Evolutionary conservation across 1,284 basidiomycete species (phyloP).

Genomic region (Mycena sp.): DNA sequence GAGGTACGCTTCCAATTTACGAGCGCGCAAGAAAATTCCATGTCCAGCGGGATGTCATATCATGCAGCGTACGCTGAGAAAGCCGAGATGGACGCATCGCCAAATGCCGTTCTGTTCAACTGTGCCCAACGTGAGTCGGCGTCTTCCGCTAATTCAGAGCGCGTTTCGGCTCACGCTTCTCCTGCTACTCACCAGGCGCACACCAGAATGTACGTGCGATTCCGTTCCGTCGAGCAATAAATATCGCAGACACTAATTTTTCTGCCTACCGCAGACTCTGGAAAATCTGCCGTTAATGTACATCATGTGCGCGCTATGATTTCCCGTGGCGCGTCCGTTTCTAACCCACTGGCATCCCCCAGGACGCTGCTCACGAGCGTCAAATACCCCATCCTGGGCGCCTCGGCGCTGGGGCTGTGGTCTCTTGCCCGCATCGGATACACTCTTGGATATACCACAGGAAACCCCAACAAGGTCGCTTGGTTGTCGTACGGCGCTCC

Average conservation of each 20-base stretch:
- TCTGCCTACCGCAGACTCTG: slow-evolving; percentile 36
- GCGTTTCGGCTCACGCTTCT: neutral
- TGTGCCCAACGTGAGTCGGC: slow-evolving; percentile 19
- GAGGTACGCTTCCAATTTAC: slow-evolving; percentile 47
- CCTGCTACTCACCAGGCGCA: slow-evolving; percentile 11
- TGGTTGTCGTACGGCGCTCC: too few species aligned
- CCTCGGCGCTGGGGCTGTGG: slow-evolving; percentile 50
- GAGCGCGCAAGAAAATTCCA: too few species aligned
- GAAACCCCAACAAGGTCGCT: slow-evolving; percentile 50
- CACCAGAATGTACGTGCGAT: slow-evolving; percentile 24
- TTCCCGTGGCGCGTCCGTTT: neutral
- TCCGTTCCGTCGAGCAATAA: neutral
- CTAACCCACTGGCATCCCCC: neutral
- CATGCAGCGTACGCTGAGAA: slow-evolving; percentile 8
- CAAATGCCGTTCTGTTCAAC: slow-evolving; percentile 3
- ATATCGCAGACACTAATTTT: neutral
- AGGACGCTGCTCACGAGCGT: slow-evolving; percentile 52
- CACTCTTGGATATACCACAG: slow-evolving; percentile 65
- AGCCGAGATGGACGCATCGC: slow-evolving; percentile 24
- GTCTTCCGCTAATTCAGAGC: neutral
- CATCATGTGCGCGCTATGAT: slow-evolving; percentile 28
- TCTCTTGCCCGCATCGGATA: slow-evolving; percentile 64
- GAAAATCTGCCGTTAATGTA: slow-evolving; percentile 48
- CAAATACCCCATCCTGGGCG: slow-evolving; percentile 51
- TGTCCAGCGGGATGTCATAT: too few species aligned